Conservation (phyloP, 306 rosid genomes). For the Canavalia gladiata region DNA sequence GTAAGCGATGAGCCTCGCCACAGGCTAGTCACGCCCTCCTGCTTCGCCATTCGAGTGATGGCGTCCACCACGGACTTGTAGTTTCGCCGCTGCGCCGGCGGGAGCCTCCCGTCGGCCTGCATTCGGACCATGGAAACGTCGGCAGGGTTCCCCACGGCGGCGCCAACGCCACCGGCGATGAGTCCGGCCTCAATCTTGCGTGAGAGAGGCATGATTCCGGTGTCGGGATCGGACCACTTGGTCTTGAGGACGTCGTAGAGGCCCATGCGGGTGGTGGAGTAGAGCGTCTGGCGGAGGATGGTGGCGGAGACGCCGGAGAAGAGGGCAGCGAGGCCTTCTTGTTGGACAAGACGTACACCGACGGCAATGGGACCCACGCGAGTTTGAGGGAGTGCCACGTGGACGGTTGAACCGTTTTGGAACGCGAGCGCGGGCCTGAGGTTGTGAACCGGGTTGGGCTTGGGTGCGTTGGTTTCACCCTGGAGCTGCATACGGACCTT, state of each 20-base stretch:
- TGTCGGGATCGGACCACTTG: constrained; percentile 69
- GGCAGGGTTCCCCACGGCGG: constrained; percentile 78
- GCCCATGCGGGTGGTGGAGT: constrained; percentile 89
- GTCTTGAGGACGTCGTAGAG: constrained; percentile 74
- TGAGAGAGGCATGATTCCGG: constrained; percentile 56
- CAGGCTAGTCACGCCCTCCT: constrained; percentile 70
- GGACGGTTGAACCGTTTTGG: constrained; percentile 46
- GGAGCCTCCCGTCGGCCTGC: constrained; percentile 87
- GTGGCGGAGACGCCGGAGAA: constrained; percentile 86
- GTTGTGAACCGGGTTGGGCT: constrained; percentile 44
- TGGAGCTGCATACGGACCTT: constrained; percentile 94
- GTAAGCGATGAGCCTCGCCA: constrained; percentile 87
- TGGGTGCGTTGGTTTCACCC: constrained; percentile 60
- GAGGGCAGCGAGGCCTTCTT: constrained; percentile 71
- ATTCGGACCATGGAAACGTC: constrained; percentile 86
- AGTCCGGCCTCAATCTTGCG: constrained; percentile 71
- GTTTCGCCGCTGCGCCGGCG: constrained; percentile 68
- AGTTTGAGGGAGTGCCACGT: constrained; percentile 29
- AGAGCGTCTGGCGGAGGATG: constrained; percentile 76
- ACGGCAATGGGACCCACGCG: constrained; percentile 67
- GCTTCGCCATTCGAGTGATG: constrained; percentile 61
- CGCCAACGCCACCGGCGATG: constrained; percentile 71
- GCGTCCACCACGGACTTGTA: constrained; percentile 80
- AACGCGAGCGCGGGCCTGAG: constrained; percentile 70
- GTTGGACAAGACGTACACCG: constrained; percentile 68